Conservation (phyloP, 148 eudicot genomes). For the Gaultheria prostrata region DNA sequence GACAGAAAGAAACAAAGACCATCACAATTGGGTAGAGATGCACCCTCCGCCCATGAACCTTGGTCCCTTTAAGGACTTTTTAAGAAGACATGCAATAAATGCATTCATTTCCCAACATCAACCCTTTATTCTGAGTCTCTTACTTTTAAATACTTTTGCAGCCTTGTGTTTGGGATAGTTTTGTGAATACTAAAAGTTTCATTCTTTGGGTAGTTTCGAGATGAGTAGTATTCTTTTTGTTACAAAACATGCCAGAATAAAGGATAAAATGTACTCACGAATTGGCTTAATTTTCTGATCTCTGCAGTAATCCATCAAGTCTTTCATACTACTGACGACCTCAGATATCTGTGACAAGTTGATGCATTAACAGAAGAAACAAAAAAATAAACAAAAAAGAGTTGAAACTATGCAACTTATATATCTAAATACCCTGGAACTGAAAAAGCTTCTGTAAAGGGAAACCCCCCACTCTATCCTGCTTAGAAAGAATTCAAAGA, state of each 20-base stretch:
- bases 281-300: conserved; percentile 75
- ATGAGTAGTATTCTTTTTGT: not conserved
- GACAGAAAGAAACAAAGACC: not conserved
- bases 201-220: not conserved
- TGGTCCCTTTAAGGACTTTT: not conserved
- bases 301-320: conserved; percentile 70
- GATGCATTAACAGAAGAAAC: not conserved
- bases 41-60: not conserved
- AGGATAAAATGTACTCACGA: conserved; percentile 41
- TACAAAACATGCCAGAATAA: not conserved
- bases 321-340: conserved; percentile 94
- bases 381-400: not conserved
- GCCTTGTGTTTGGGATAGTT: not conserved
- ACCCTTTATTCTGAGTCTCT: not conserved
- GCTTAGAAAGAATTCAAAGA: not conserved
- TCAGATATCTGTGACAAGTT: conserved; percentile 75
- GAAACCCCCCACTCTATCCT: not conserved
- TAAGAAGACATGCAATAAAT: not conserved
- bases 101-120: not conserved
- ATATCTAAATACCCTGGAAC: not conserved
- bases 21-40: not conserved
- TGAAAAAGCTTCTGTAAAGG: not conserved
- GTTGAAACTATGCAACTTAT: not conserved
- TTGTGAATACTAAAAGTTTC: not conserved
- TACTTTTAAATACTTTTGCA: no score